These are phyloP conservation scores for Gautieria morchelliformis DNA, from an alignment of 768 basidiomycete species.

Conservation along the genomic window DNA sequence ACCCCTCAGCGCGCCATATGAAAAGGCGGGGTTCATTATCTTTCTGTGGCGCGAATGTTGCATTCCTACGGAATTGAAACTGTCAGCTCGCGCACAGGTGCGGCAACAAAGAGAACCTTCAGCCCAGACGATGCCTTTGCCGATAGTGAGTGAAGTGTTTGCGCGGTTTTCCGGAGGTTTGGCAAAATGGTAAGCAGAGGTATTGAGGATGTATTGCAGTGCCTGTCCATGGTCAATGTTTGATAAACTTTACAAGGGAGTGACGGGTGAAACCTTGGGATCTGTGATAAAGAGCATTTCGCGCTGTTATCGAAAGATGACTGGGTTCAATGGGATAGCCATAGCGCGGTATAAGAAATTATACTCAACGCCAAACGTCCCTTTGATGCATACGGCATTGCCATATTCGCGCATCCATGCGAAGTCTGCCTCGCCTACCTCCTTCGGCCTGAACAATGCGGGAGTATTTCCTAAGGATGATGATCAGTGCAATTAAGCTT, in stretches of 20 bases:
- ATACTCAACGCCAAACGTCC: neutral
- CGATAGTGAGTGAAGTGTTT: constrained; percentile 6
- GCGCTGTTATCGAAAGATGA: constrained; percentile 3
- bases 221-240: constrained; percentile 10
- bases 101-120: constrained; percentile 10
- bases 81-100: neutral
- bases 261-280: constrained; percentile 24
- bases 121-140: constrained; percentile 15
- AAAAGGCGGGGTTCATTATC: no score
- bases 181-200: constrained; percentile 20
- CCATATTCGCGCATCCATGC: constrained; percentile 24
- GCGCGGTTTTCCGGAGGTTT: constrained; percentile 11
- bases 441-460: constrained; percentile 19
- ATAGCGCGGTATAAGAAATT: neutral
- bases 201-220: constrained; percentile 21
- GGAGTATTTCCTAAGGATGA: constrained; percentile 18
- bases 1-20: no score
- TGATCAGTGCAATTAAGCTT: neutral
- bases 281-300: constrained; percentile 23
- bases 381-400: constrained; percentile 15
- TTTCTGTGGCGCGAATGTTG: constrained; percentile 19
- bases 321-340: constrained; percentile 3
- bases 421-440: constrained; percentile 20
- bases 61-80: constrained; percentile 7
- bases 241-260: constrained; percentile 19